Percentiles rank a stretch among this genome's conserved stretches.
phyloP scores from a whole-genome alignment of 495 filamentous ascomycete species.

The Penicillium herquei region DNA sequence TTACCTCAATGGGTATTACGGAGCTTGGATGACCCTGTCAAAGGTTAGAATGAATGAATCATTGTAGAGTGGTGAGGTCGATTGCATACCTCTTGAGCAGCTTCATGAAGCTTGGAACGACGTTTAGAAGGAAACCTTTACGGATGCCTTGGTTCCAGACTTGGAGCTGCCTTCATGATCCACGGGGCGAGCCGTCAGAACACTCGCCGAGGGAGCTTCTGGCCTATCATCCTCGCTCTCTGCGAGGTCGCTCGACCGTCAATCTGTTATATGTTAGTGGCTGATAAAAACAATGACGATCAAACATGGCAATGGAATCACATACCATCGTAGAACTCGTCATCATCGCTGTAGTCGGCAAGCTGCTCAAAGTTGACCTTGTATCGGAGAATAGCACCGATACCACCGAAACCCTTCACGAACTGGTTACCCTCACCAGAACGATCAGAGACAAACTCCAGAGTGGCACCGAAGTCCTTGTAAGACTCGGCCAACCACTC shows the following conservation, averaged over 20 bases:
- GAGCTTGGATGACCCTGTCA: constrained; percentile 50
- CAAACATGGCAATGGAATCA: constrained; percentile 6
- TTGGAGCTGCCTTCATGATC: constrained; percentile 38
- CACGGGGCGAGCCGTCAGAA: constrained; percentile 59
- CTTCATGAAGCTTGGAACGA: constrained; percentile 36
- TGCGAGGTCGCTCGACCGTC: constrained; percentile 90
- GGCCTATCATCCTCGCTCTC: constrained; percentile 79
- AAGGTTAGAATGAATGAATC: background rate
- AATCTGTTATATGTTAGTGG: constrained; percentile 60
- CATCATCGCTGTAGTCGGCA: constrained; percentile 90
- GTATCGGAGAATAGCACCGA: constrained; percentile 95
- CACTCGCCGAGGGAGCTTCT: constrained; percentile 63
- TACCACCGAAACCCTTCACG: constrained; percentile 98
- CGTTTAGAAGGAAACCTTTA: constrained; percentile 28
- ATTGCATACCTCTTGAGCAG: constrained; percentile 38
- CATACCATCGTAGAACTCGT: constrained; percentile 96
- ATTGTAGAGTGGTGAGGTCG: background rate
- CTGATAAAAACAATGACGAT: background rate
- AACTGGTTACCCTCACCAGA: constrained; percentile 99
- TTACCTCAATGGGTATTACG: constrained; percentile 30
- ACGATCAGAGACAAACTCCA: constrained; percentile 96
- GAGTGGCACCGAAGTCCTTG: constrained; percentile 92
- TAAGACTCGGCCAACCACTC: constrained; percentile 99
- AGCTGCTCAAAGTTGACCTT: constrained; percentile 99
- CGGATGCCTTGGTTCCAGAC: constrained; percentile 34